Conservation (phyloP, 768 basidiomycete species). For the Basidioascus undulatus region DNA sequence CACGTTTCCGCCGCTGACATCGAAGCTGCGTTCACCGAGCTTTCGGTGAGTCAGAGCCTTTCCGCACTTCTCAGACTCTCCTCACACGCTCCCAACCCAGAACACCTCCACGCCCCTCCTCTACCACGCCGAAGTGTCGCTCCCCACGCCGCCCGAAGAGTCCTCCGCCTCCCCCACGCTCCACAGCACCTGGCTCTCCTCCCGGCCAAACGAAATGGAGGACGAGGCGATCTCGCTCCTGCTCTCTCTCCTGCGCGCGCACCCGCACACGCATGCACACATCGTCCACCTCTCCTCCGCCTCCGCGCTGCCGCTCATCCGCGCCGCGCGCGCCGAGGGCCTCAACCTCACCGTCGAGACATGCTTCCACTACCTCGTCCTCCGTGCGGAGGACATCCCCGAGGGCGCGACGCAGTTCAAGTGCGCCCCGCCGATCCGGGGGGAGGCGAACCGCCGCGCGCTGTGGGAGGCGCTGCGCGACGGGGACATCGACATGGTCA, state of each 20-base stretch:
- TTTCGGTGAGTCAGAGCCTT: too few species aligned
- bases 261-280: constrained; percentile 54
- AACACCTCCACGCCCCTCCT: constrained; percentile 43
- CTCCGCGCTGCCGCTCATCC: constrained; percentile 49
- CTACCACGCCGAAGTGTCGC: constrained; percentile 70
- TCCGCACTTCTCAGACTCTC: too few species aligned
- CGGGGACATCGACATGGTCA: constrained; percentile 71
- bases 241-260: constrained; percentile 32
- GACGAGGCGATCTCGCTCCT: constrained; percentile 58
- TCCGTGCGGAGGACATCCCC: constrained; percentile 48
- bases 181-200: constrained; percentile 63
- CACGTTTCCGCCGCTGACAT: not conserved
- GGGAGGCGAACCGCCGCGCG: constrained; percentile 38
- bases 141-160: constrained; percentile 3
- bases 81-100: too few species aligned
- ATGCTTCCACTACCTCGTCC: constrained; percentile 85
- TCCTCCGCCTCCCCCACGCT: constrained; percentile 23
- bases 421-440: constrained; percentile 84
- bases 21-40: too few species aligned
- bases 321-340: constrained; percentile 33
- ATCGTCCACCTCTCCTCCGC: constrained; percentile 89
- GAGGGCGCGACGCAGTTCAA: constrained; percentile 65
- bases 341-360: constrained; percentile 71
- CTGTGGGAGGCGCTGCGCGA: constrained; percentile 63
- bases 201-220: constrained; percentile 62